These are phyloP conservation scores for Cryptosporidium sp. DNA, from an alignment of 169 alveolate species.

Conservation along the genomic window DNA sequence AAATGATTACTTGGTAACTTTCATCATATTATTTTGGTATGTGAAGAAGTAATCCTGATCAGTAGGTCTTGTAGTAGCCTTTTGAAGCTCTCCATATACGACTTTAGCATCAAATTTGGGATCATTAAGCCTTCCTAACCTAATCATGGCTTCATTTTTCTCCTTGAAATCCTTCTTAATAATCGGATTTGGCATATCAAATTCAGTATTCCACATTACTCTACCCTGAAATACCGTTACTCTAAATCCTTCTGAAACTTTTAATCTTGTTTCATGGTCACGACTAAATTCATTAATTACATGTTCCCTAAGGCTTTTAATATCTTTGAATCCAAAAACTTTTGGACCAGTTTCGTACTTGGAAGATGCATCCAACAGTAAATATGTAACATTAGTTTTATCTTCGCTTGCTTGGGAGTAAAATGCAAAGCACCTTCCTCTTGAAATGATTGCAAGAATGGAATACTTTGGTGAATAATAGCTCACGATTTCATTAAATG, in stretches of 20 bases:
- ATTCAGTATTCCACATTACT: slow-evolving; percentile 24
- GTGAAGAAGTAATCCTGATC: slow-evolving; percentile 66
- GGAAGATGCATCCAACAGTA: slow-evolving; percentile 55
- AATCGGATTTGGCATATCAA: slow-evolving; percentile 45
- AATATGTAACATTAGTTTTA: background rate
- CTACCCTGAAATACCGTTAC: slow-evolving; percentile 66
- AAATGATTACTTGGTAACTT: background rate
- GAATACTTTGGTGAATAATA: slow-evolving; percentile 46
- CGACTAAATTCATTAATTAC: slow-evolving; percentile 37
- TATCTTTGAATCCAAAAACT: slow-evolving; percentile 37
- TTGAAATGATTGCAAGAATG: slow-evolving; percentile 54
- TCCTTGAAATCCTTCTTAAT: slow-evolving; percentile 48
- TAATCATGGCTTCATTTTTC: slow-evolving; percentile 60
- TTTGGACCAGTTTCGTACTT: slow-evolving; percentile 63
- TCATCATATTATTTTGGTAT: slow-evolving; percentile 64
- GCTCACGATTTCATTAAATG: slow-evolving; percentile 55
- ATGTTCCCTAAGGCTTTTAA: slow-evolving; percentile 17
- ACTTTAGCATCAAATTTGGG: slow-evolving; percentile 64
- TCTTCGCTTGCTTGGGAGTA: slow-evolving; percentile 38
- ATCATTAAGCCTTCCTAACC: slow-evolving; percentile 70
- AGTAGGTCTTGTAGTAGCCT: slow-evolving; percentile 74
- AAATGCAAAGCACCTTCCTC: slow-evolving; percentile 71
- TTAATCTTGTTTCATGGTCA: slow-evolving; percentile 61
- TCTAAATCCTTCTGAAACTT: slow-evolving; percentile 32
- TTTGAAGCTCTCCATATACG: slow-evolving; percentile 62